Conservation (phyloP, 768 basidiomycete genomes). For the Mycena vitilis region DNA sequence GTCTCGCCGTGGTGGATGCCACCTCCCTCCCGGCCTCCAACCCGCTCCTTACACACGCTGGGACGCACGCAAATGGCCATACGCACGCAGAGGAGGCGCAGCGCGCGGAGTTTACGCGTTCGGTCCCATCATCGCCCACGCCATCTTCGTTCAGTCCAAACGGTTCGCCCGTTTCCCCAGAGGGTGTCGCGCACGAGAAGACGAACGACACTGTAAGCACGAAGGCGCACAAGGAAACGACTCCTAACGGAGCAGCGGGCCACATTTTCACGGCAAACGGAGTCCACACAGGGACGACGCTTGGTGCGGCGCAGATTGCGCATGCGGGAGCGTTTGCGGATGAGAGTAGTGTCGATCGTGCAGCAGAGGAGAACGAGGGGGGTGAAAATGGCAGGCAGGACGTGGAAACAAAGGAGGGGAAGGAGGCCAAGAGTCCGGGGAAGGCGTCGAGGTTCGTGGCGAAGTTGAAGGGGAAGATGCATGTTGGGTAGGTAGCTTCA, state of each 20-base stretch:
- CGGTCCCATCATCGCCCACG: no score
- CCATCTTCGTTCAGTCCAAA: no score
- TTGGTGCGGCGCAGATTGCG: conserved; percentile 3
- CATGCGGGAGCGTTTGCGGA: conserved; percentile 4
- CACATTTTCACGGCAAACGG: conserved; percentile 5
- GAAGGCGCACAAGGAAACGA: no score
- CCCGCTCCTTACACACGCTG: background rate
- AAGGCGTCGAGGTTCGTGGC: conserved; percentile 4
- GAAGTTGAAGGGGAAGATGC: conserved; percentile 14
- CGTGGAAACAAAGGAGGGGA: background rate
- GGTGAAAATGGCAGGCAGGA: background rate
- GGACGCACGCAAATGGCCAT: conserved; percentile 6
- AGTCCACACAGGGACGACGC: background rate
- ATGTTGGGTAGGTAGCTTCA: conserved; percentile 3
- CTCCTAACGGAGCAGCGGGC: background rate
- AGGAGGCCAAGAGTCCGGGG: background rate
- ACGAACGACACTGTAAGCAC: background rate
- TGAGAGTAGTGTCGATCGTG: background rate
- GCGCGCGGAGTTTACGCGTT: conserved; percentile 3
- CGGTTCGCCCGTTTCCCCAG: no score
- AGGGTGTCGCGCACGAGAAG: no score
- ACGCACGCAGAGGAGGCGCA: conserved; percentile 9
- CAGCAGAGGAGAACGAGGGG: no score
- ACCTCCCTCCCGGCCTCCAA: no score
- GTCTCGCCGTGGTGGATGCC: background rate